Conservation (phyloP, 2,329 filamentous ascomycete genomes). For the Colletotrichum caudatum region DNA sequence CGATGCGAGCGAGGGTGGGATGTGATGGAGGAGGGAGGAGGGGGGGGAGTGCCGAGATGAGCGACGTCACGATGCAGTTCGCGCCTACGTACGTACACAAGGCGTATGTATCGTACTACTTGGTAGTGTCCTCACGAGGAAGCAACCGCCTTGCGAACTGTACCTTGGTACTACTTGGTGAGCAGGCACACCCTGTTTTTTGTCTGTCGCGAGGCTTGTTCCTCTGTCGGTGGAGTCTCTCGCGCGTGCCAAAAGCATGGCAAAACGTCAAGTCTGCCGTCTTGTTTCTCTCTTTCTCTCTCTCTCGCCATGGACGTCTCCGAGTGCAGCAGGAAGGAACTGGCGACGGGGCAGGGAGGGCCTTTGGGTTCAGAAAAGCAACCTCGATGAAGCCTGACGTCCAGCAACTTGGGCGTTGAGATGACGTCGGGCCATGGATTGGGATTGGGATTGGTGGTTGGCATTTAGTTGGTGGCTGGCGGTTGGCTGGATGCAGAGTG, state of each 20-base stretch:
- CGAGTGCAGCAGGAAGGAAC: too few species aligned
- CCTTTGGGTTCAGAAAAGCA: background rate
- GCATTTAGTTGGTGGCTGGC: background rate
- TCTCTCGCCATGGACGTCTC: too few species aligned
- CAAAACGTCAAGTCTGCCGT: background rate
- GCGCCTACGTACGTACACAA: background rate
- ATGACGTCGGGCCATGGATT: constrained; percentile 19
- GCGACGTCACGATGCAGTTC: constrained; percentile 40
- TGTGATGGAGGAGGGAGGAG: background rate
- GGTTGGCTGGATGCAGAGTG: constrained; percentile 14
- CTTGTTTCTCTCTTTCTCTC: background rate
- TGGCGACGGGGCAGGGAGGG: background rate
- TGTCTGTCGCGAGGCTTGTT: background rate
- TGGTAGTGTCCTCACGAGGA: too few species aligned
- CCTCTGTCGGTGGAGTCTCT: background rate
- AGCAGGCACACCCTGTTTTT: background rate
- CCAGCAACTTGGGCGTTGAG: background rate
- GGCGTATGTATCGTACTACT: too few species aligned
- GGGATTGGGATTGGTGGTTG: background rate
- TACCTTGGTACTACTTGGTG: too few species aligned
- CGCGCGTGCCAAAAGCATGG: background rate
- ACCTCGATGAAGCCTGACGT: constrained; percentile 2
- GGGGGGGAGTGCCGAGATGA: constrained; percentile 21
- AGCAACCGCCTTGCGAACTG: too few species aligned
- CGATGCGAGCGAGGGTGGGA: background rate